Conservation (phyloP, 768 basidiomycete species). For the Ramaria sp. region DNA sequence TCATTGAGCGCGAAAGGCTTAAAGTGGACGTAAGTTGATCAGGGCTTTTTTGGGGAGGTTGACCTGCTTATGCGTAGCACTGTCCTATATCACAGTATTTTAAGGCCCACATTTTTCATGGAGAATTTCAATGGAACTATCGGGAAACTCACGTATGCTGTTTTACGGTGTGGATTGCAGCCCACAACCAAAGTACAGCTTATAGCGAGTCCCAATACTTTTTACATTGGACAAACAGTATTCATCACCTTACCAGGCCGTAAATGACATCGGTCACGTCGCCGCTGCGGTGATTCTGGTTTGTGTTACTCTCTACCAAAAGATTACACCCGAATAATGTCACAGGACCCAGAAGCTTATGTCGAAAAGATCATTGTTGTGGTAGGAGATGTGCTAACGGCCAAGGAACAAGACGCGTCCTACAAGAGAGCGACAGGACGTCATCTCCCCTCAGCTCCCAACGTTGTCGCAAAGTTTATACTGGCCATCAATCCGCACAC, state of each 20-base stretch:
- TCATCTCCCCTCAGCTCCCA: constrained; percentile 20
- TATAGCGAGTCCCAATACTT: constrained; percentile 20
- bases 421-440: constrained; percentile 15
- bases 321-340: background rate
- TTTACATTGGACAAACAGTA: background rate
- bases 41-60: background rate
- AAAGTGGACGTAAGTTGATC: constrained; percentile 26
- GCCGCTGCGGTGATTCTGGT: constrained; percentile 25
- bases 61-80: background rate
- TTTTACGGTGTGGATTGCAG: constrained; percentile 24
- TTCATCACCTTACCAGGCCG: constrained; percentile 17
- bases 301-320: background rate
- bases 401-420: constrained; percentile 18
- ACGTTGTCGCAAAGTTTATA: constrained; percentile 18
- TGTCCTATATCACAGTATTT: background rate
- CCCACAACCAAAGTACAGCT: constrained; percentile 23
- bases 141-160: constrained; percentile 25
- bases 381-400: constrained; percentile 22
- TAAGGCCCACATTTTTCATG: constrained; percentile 27
- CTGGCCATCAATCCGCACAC: constrained; percentile 22
- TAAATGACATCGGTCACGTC: constrained; percentile 25
- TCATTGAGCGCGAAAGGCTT: constrained; percentile 21
- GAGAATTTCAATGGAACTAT: constrained; percentile 30
- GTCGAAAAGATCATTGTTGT: constrained; percentile 18
- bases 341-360: constrained; percentile 20